phyloP scores from a whole-genome alignment of 768 basidiomycete genomes.

The Lactifluus pinguis region DNA sequence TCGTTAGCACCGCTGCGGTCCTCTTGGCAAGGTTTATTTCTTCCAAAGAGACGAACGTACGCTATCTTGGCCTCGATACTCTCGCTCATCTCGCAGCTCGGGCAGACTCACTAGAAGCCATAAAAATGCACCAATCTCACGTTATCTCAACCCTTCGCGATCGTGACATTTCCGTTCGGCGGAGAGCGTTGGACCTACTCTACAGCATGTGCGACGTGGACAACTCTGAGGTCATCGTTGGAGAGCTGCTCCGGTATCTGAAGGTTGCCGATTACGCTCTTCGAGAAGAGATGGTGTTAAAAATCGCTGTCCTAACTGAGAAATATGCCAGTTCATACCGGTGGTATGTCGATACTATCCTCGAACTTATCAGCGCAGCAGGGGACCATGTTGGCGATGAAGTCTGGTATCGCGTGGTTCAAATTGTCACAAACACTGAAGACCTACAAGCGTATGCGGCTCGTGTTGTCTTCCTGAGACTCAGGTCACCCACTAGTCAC shows the following conservation, averaged over 20 bases:
- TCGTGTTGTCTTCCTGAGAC: conserved; percentile 81
- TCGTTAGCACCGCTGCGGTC: conserved; percentile 82
- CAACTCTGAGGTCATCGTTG: conserved; percentile 93
- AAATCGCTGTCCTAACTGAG: conserved; percentile 98
- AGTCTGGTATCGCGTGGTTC: conserved; percentile 99
- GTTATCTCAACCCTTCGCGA: conserved; percentile 93
- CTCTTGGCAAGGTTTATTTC: conserved; percentile 93
- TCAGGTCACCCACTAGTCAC: conserved; percentile 77
- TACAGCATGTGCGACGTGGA: conserved; percentile 99
- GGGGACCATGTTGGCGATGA: conserved; percentile 99
- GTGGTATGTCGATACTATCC: conserved; percentile 98
- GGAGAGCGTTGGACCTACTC: conserved; percentile 88
- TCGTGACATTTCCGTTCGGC: conserved; percentile 93
- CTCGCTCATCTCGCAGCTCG: conserved; percentile 97
- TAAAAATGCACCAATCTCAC: conserved; percentile 93
- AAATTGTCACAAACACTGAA: conserved; percentile 97
- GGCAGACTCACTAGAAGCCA: conserved; percentile 80
- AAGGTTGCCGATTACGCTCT: conserved; percentile 94
- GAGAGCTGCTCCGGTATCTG: conserved; percentile 88
- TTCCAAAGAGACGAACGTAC: conserved; percentile 96
- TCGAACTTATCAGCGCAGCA: conserved; percentile 91
- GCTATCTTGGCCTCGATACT: conserved; percentile 94
- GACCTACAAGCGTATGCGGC: conserved; percentile 96
- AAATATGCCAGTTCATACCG: conserved; percentile 96
- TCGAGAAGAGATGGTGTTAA: conserved; percentile 97